These are phyloP conservation scores for Colletotrichum theobromicola DNA, from an alignment of 2,329 filamentous ascomycete genomes.

Conservation along the genomic window DNA sequence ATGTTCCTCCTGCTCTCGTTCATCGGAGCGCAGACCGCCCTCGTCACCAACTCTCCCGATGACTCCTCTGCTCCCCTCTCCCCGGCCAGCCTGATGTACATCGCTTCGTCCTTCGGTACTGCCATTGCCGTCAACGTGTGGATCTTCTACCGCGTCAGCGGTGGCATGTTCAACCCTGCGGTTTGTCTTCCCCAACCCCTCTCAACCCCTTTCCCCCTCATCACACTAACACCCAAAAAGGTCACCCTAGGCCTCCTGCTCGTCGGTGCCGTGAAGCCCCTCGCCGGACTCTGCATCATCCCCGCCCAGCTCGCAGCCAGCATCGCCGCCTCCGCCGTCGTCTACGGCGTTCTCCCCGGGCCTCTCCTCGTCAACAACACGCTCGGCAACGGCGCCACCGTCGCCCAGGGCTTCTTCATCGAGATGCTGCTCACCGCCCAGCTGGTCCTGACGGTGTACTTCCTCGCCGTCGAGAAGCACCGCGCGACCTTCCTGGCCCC, in stretches of 20 bases:
- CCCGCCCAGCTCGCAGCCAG: constrained; percentile 62
- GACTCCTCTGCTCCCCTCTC: constrained; percentile 2
- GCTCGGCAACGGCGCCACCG: constrained; percentile 54
- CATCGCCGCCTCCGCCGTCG: constrained; percentile 64
- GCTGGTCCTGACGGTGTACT: constrained; percentile 69
- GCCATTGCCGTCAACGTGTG: constrained; percentile 59
- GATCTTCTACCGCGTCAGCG: constrained; percentile 61
- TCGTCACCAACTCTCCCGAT: constrained; percentile 34
- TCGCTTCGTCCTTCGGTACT: constrained; percentile 55
- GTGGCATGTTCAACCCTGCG: constrained; percentile 54
- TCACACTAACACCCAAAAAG: constrained; percentile 25
- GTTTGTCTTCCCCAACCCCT: background rate
- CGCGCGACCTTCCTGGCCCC: constrained; percentile 74
- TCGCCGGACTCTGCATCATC: constrained; percentile 57
- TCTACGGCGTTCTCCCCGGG: constrained; percentile 61
- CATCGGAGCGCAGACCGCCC: constrained; percentile 42
- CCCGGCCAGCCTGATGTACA: constrained; percentile 38
- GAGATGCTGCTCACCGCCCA: constrained; percentile 71
- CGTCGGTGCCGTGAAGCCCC: constrained; percentile 57
- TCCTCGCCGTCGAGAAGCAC: constrained; percentile 77
- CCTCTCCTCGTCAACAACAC: constrained; percentile 58
- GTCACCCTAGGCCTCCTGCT: constrained; percentile 63
- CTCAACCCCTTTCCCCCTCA: background rate
- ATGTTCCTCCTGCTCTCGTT: constrained; percentile 54
- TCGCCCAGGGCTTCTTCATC: constrained; percentile 66